phyloP scores from a whole-genome alignment of 1,139 yeast genomes.

The Yueomyces sp. region DNA sequence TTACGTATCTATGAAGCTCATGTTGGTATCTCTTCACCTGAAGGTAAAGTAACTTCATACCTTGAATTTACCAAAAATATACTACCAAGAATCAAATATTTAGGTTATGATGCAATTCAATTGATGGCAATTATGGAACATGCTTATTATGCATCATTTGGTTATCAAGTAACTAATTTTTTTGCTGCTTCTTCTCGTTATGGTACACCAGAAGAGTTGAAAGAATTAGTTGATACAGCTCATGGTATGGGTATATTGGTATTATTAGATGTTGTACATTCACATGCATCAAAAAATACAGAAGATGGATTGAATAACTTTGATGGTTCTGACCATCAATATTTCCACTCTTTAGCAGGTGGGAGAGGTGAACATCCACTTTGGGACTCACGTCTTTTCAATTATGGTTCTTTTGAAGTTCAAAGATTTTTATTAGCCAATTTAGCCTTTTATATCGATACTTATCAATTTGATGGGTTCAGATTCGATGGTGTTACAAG shows the following conservation, averaged over 20 bases:
- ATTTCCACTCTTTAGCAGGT: slow-evolving; percentile 47
- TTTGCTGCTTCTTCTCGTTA: slow-evolving; percentile 82
- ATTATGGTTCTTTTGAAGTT: slow-evolving; percentile 85
- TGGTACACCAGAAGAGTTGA: slow-evolving; percentile 91
- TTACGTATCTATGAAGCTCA: slow-evolving; percentile 90
- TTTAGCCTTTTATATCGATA: slow-evolving; percentile 72
- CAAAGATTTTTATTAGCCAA: slow-evolving; percentile 80
- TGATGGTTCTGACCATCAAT: slow-evolving; percentile 92
- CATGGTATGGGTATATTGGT: slow-evolving; percentile 82
- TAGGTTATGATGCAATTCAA: slow-evolving; percentile 89
- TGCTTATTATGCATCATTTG: slow-evolving; percentile 95
- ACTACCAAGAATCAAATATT: slow-evolving; percentile 68
- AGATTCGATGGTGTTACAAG: slow-evolving; percentile 94
- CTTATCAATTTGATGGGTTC: slow-evolving; percentile 84
- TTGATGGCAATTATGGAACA: slow-evolving; percentile 98
- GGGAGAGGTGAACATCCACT: slow-evolving; percentile 73
- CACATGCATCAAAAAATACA: slow-evolving; percentile 90
- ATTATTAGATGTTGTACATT: slow-evolving; percentile 83
- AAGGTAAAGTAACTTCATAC: slow-evolving; percentile 73
- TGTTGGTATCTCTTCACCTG: slow-evolving; percentile 88
- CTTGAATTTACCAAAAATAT: slow-evolving; percentile 70
- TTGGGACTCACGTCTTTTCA: slow-evolving; percentile 92
- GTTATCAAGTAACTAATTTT: slow-evolving; percentile 88
- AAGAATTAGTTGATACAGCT: slow-evolving; percentile 82
- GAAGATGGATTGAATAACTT: slow-evolving; percentile 87